Evolutionary conservation across 495 filamentous ascomycete species (phyloP).

Genomic region (Zalerion maritima): DNA sequence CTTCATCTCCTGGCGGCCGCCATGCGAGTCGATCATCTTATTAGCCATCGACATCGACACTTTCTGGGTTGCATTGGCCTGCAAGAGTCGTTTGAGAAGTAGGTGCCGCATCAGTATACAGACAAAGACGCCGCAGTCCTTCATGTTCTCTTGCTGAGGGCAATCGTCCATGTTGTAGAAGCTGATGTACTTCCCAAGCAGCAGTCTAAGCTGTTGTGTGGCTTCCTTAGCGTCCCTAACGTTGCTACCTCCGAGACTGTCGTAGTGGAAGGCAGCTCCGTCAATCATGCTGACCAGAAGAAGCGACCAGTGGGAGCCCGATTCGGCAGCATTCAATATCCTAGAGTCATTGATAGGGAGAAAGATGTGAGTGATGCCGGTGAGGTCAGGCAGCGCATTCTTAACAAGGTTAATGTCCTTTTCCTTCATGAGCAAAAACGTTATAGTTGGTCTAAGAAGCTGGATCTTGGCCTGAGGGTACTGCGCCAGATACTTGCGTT

Average conservation of each 20-base stretch:
- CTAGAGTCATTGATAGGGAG: slow-evolving; percentile 86
- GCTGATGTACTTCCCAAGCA: slow-evolving; percentile 45
- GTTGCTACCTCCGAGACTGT: slow-evolving; percentile 71
- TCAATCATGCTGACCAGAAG: slow-evolving; percentile 82
- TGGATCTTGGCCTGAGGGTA: slow-evolving; percentile 73
- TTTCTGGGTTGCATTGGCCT: slow-evolving; percentile 59
- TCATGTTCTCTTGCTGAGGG: slow-evolving; percentile 83
- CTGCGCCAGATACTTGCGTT: slow-evolving; percentile 65
- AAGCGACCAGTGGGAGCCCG: slow-evolving; percentile 89
- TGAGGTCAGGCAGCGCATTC: slow-evolving; percentile 65
- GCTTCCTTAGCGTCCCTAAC: slow-evolving; percentile 52
- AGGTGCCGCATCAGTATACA: slow-evolving; percentile 86
- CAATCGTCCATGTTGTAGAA: slow-evolving; percentile 70
- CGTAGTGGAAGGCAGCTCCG: slow-evolving; percentile 90
- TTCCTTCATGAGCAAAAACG: slow-evolving; percentile 80
- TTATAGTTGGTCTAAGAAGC: slow-evolving; percentile 85
- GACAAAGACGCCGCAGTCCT: slow-evolving; percentile 92
- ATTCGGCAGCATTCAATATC: slow-evolving; percentile 62
- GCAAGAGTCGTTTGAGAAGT: slow-evolving; percentile 66
- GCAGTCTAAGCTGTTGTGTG: slow-evolving; percentile 38
- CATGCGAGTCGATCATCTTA: slow-evolving; percentile 58
- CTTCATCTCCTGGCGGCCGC: slow-evolving; percentile 74
- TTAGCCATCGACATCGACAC: slow-evolving; percentile 87
- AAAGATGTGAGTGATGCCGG: slow-evolving; percentile 81
- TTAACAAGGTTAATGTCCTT: slow-evolving; percentile 59